These are phyloP conservation scores for Flaveria ramosissima DNA, from an alignment of 129 eudicot species.

Conservation along the genomic window DNA sequence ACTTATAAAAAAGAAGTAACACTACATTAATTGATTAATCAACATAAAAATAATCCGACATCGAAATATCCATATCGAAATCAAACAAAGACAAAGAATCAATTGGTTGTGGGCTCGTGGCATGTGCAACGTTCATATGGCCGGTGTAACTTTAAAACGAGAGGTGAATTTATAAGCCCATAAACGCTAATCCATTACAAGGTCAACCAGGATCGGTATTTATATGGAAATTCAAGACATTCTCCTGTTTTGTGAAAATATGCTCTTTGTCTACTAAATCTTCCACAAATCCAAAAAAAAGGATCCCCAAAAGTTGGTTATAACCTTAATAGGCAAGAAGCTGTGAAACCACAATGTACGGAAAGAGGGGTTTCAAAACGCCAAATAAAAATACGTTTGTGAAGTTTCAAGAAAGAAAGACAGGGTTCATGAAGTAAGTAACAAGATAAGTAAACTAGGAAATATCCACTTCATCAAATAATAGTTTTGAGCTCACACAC, in stretches of 20 bases:
- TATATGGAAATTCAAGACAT: neutral
- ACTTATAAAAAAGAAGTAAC: neutral
- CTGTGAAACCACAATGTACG: constrained; percentile 9
- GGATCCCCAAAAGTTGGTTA: constrained; percentile 1
- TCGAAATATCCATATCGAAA: neutral
- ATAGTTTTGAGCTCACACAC: constrained; percentile 19
- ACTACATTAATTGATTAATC: neutral
- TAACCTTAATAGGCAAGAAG: constrained; percentile 1
- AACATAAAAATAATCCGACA: neutral
- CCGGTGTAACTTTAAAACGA: neutral
- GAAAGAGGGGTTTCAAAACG: neutral
- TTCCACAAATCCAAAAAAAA: neutral
- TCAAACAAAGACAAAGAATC: neutral
- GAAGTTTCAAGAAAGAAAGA: constrained; percentile 2
- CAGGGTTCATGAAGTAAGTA: constrained; percentile 2
- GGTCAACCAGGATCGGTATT: neutral
- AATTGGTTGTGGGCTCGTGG: neutral
- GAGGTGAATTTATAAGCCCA: neutral
- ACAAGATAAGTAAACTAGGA: neutral
- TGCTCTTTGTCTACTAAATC: neutral
- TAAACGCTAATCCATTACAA: constrained; percentile 7
- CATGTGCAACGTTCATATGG: neutral
- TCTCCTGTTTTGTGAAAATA: constrained; percentile 1
- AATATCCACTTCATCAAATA: constrained; percentile 11
- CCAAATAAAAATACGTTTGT: neutral